Evolutionary conservation across 495 filamentous ascomycete genomes (phyloP).

Genomic region (Penicillium paxilli): DNA sequence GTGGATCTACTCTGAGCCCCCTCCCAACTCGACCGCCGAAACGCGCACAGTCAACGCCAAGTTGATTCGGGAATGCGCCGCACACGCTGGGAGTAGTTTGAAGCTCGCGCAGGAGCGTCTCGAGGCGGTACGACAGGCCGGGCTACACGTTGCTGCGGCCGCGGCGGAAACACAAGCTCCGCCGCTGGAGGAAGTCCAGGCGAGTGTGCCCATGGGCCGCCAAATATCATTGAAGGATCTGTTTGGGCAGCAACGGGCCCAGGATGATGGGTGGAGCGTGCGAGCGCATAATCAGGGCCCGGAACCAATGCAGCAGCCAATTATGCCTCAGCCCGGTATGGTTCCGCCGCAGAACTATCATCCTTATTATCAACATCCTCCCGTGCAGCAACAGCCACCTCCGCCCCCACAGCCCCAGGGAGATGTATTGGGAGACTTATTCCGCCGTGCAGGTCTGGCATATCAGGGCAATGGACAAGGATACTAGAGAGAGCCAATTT

Average conservation of each 20-base stretch:
- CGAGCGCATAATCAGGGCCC: conserved; percentile 41
- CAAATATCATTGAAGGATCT: conserved; percentile 55
- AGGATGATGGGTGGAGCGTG: conserved; percentile 53
- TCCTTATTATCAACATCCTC: conserved; percentile 7
- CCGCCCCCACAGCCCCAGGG: conserved; percentile 14
- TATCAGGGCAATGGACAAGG: conserved; percentile 27
- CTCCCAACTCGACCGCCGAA: conserved; percentile 54
- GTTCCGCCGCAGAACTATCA: conserved; percentile 12
- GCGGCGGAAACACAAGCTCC: conserved; percentile 27
- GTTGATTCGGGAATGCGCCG: conserved; percentile 55
- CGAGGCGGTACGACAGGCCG: conserved; percentile 40
- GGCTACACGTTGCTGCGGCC: conserved; percentile 36
- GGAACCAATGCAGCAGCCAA: conserved; percentile 12
- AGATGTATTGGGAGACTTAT: conserved; percentile 44
- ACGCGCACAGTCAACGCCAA: conserved; percentile 50
- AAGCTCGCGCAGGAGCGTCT: conserved; percentile 42
- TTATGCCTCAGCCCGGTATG: conserved; percentile 13
- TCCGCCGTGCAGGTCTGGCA: conserved; percentile 42
- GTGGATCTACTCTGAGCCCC: conserved; percentile 64
- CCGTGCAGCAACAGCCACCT: neutral
- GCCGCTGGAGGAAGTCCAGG: conserved; percentile 34
- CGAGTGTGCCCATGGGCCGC: conserved; percentile 50
- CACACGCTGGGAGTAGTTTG: conserved; percentile 47
- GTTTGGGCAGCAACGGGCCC: conserved; percentile 54
- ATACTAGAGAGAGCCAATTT: conserved; percentile 10